Base-by-base conservation (phyloP, 495 filamentous ascomycete genomes). In the Poronia punctata region DNA sequence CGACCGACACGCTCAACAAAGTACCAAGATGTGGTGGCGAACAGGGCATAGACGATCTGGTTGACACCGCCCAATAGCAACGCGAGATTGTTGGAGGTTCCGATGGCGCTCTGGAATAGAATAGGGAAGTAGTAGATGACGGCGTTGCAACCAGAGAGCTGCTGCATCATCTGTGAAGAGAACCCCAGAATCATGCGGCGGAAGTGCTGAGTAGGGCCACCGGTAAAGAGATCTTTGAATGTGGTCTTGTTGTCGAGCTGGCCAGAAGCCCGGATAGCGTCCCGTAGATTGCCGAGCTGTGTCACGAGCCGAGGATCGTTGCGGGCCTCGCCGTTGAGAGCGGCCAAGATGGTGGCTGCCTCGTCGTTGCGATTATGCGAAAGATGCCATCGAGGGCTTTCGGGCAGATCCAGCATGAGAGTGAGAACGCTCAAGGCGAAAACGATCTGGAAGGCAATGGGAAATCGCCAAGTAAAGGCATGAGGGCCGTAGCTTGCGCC, bases 11-110 rank as follows among this genome's bases (percentile, higher is more conserved):
- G 71, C 64, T 85, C 80, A 42, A 85, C 74, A 54, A 83, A 77
- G 59, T 84, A 85, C 76, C 80, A 86, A 1, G 81, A 84, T 27
- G 76, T 73, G 0, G 80, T 85, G 0, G 82, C 73, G 48, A 82
- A 84, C 29, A 85, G 75, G n/a, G 80, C 65, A 51, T 87, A 86
- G 26, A 86, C 73, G 16, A 57, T 74, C 64, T 83, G 53, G 43
- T 57, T 57, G 1, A 57, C 37, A 43, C 54, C 54, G 18, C 54
- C 54, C 19, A 57, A 48, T 3, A 57, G 54, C 5, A 57, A 24
- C 4, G 54, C 54, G 26, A 50, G 27, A 34, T 56, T 32, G n/a
- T 47, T 15, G 5, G 48, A 27, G n/a, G 51, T 54, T 18, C 31
- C 32, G 22, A 54, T 54, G 32, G 37, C 45, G 4, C 15, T 52